Evolutionary conservation across 2,329 filamentous ascomycete species (phyloP), one percentile per base, ranked within the genome.

Genomic region (Escovopsis weberi): DNA sequence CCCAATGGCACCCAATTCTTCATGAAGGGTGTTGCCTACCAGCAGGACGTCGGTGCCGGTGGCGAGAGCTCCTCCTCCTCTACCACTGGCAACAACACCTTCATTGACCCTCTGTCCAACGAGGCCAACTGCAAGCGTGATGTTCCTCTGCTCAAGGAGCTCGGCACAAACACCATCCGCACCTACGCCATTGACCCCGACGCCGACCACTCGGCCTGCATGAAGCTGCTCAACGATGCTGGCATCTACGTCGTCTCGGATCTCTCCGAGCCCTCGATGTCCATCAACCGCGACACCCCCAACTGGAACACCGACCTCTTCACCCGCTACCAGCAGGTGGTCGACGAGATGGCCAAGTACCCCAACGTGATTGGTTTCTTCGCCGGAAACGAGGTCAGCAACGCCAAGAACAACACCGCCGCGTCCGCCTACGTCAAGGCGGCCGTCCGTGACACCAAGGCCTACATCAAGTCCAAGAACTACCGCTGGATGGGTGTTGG

Each of bases 191-290:
- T 96, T 55, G 76, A 96, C 67, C 85, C 89, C 23, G 75, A 70
- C 12, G 62, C 71, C 51, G 72, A 93, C 66, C 91, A 98, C 68
- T 70, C 73, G 42, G 72, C 70, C 41, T 96, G 91, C 69, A 95
- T 98, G 88, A 69, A 73, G 52, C 62, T 85, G 50, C 75, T 98
- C 40, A 73, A 82, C 44, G 77, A 83, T 46, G 84, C 83, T 44
- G 89, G 87, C 57, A 96, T 98, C 69, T 98, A 96, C 63, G 80
- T 98, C 56, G 76, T 98, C 54, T 83, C 87, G 51, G 91, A 98
- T 70, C 69, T 98, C 52, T 82, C 82, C 19, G 79, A 93, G 60
- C 91, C 91, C 30, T 67, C 65, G 43, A 61, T 74, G 44, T 96
- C 91, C 42, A 94, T 98, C 72, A 82, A 88, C 69, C 85, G 88